phyloP scores from a whole-genome alignment of 2,329 filamentous ascomycete species.

The Alternaria infectoria region DNA sequence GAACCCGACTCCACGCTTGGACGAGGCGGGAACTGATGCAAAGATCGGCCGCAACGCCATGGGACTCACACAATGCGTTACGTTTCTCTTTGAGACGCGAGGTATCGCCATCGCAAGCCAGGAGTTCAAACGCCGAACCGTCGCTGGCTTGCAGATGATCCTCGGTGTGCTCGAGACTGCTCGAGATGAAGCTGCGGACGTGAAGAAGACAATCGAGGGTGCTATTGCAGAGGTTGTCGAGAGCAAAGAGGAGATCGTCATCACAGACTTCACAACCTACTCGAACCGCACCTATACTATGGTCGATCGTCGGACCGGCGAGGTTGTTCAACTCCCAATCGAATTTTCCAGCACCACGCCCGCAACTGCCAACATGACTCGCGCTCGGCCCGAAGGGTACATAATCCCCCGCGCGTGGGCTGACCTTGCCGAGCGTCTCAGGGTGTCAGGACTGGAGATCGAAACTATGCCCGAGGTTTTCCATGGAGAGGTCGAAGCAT shows the following conservation, averaged over 20 bases:
- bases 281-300: constrained; percentile 42
- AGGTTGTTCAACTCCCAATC: constrained; percentile 42
- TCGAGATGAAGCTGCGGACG: constrained; percentile 31
- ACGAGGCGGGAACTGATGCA: constrained; percentile 45
- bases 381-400: constrained; percentile 42
- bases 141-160: constrained; percentile 42
- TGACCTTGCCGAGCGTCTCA: constrained; percentile 42
- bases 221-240: constrained; percentile 34
- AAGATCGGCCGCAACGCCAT: constrained; percentile 49
- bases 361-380: constrained; percentile 43
- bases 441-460: constrained; percentile 43
- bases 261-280: constrained; percentile 40
- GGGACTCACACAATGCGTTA: constrained; percentile 44
- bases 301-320: constrained; percentile 39
- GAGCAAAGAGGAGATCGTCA: constrained; percentile 35
- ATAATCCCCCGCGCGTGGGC: constrained; percentile 46
- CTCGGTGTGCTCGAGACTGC: constrained; percentile 45
- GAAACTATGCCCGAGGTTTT: constrained; percentile 36
- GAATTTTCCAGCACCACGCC: constrained; percentile 46
- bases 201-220: constrained; percentile 37
- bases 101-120: constrained; percentile 47
- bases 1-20: constrained; percentile 25
- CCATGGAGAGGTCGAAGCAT: constrained; percentile 39
- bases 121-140: constrained; percentile 41
- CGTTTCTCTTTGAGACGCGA: constrained; percentile 46